Percentiles rank a stretch among this genome's conserved stretches.
Conservation (phyloP, 2,329 filamentous ascomycete genomes). For the Didymella arachidicola region DNA sequence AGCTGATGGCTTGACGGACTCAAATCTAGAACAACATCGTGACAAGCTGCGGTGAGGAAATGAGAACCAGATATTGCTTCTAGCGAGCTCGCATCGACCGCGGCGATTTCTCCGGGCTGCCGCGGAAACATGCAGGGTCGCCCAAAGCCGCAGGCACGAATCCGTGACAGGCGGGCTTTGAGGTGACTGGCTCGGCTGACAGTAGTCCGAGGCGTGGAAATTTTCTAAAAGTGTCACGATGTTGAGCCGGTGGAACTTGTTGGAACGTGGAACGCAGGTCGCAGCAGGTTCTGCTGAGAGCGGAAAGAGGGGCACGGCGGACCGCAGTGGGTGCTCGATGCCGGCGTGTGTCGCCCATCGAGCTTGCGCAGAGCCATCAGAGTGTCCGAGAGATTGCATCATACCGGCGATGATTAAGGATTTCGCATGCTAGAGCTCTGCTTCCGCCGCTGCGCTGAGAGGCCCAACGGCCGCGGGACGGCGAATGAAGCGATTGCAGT, state of each 20-base stretch:
- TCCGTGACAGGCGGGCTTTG: constrained; percentile 21
- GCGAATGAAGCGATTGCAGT: constrained; percentile 17
- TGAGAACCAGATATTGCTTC: constrained; percentile 3
- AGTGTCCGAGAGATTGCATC: constrained; percentile 21
- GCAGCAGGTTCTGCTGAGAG: constrained; percentile 16
- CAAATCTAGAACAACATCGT: constrained; percentile 12
- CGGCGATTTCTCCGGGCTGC: constrained; percentile 21
- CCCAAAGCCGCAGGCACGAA: constrained; percentile 23
- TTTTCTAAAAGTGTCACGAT: constrained; percentile 22
- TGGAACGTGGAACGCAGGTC: constrained; percentile 15
- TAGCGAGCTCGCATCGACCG: constrained; percentile 17
- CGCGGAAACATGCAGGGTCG: constrained; percentile 17
- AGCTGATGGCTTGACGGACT: constrained; percentile 6
- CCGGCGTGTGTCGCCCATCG: constrained; percentile 22
- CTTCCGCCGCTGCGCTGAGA: constrained; percentile 3
- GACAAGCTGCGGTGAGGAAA: constrained; percentile 18
- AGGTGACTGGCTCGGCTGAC: constrained; percentile 28
- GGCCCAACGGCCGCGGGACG: constrained; percentile 23
- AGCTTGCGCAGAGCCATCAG: constrained; percentile 12
- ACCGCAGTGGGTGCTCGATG: constrained; percentile 19
- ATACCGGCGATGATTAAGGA: constrained; percentile 21
- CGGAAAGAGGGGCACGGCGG: constrained; percentile 20
- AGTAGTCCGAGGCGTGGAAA: constrained; percentile 27
- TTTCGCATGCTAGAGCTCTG: constrained; percentile 10
- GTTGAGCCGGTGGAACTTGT: constrained; percentile 23